Evolutionary conservation across 257 asterid species (phyloP).

Genomic region (Handroanthus guayacan): DNA sequence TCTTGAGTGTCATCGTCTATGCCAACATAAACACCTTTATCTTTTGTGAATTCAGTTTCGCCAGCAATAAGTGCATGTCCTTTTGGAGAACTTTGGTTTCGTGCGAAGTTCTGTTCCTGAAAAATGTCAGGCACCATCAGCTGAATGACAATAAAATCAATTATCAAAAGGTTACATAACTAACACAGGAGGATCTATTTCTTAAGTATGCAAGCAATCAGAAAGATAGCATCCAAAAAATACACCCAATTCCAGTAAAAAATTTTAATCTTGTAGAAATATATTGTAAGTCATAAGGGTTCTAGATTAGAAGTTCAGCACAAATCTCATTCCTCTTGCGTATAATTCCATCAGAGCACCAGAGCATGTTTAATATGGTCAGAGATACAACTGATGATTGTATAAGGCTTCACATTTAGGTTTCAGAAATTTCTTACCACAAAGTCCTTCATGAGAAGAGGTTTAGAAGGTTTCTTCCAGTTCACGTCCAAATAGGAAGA

Average conservation of each 20-base stretch:
- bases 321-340: slow-evolving; percentile 26
- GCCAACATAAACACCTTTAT: slow-evolving; percentile 69
- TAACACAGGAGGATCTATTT: slow-evolving; percentile 24
- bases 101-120: slow-evolving; percentile 44
- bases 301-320: slow-evolving; percentile 33
- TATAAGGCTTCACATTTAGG: slow-evolving; percentile 21
- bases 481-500: slow-evolving; percentile 43
- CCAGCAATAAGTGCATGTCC: slow-evolving; percentile 34
- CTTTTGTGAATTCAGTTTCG: slow-evolving; percentile 39
- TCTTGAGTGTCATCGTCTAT: slow-evolving; percentile 63
- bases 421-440: slow-evolving; percentile 47
- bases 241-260: slow-evolving; percentile 22
- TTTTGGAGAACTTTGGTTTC: slow-evolving; percentile 40
- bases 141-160: slow-evolving; percentile 32
- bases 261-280: slow-evolving; percentile 13
- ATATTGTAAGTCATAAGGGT: slow-evolving; percentile 26
- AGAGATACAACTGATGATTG: slow-evolving; percentile 19
- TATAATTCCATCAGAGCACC: slow-evolving; percentile 15
- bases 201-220: slow-evolving; percentile 22
- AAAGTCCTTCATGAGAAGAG: slow-evolving; percentile 51
- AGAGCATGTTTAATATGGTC: slow-evolving; percentile 13
- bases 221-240: slow-evolving; percentile 10
- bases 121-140: slow-evolving; percentile 30
- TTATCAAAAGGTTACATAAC: slow-evolving; percentile 10
- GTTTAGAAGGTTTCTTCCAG: slow-evolving; percentile 44